Base-by-base conservation (phyloP, 768 basidiomycete species). In the Pleurotus ostreatus region DNA sequence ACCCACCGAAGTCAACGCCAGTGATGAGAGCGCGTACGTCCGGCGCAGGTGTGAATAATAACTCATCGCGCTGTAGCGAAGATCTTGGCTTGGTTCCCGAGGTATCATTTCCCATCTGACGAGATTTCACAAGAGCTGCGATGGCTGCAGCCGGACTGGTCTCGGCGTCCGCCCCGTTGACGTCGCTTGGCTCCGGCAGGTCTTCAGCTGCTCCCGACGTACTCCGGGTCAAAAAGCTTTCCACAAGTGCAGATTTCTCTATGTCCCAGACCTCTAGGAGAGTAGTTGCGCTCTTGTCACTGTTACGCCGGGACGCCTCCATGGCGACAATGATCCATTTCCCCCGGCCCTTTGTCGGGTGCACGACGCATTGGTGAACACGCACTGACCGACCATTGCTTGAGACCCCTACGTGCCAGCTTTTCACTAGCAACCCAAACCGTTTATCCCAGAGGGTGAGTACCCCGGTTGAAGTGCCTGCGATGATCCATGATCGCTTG, bases 371-470 rank as follows among this genome's bases (percentile, higher is more conserved):
- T 63, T 92, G 86, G 58, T 91, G 80, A 20, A 95, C 81, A 38
- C 83, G 79, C 2, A 78, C 78, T 5, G 78, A 74, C 39, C 76
- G 71, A 2, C 82, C 82, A 2, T 74, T 73, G 9, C 78, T 74
- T 3, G 81, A 77, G 5, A 76, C 75, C 8, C 85, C 85, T 5
- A 85, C 85, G 63, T 85, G 83, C 95, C 96, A 98, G 58, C 86
- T 91, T 68, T 89, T 90, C 60, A 98, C 76, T 3, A 89, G 74
- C 16, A 98, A 74, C 1, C 95, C 94, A 62, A 98, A 99, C 8
- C 96, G 88, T 43, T 93, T 84, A 71, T 99, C 97, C 94, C 95
- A 99, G 2, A 99, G 77, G 0, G 90, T 85, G 11, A 98, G 72
- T 12, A 88, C 83, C 4, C 96, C 97, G 1, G 81, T 83, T 2